A percentile compares a stretch with the other conserved stretches of the same genome.
Conservation (phyloP, 2,329 filamentous ascomycete genomes). For the Ciborinia camelliae region DNA sequence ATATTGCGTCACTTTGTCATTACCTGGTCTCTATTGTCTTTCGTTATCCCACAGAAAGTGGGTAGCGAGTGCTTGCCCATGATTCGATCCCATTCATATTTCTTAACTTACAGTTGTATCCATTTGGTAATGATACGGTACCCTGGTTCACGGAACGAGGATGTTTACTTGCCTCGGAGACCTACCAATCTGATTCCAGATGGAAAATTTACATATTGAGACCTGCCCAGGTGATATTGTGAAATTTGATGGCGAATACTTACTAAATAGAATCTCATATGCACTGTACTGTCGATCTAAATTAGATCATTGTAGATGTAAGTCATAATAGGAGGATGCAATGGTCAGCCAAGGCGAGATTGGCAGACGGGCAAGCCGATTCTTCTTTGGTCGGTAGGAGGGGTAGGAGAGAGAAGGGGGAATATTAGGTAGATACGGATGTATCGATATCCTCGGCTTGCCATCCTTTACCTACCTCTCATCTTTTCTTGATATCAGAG, state of each 20-base stretch:
- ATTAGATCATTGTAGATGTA: not conserved
- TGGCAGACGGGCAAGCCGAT: not conserved
- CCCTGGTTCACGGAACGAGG: too few species aligned
- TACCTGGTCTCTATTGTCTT: not conserved
- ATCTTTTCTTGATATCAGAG: too few species aligned
- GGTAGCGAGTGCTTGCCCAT: not conserved
- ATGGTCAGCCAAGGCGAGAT: not conserved
- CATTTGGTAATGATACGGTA: not conserved
- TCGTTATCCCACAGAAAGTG: not conserved
- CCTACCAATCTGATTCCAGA: not conserved
- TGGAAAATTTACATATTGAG: not conserved
- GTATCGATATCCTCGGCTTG: not conserved
- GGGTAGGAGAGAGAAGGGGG: too few species aligned
- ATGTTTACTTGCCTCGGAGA: not conserved
- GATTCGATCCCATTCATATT: not conserved
- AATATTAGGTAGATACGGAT: too few species aligned
- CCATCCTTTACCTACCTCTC: too few species aligned
- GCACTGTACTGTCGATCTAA: not conserved
- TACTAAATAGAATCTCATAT: not conserved
- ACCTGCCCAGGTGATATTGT: not conserved
- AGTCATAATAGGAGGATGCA: not conserved
- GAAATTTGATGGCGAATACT: not conserved
- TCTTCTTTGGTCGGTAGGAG: not conserved
- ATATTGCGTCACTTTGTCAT: too few species aligned
- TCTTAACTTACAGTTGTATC: not conserved